A percentile compares a stretch with the other conserved stretches of the same genome.
Conservation (phyloP, 352 stramenopile species). For the Phytopythium vexans region DNA sequence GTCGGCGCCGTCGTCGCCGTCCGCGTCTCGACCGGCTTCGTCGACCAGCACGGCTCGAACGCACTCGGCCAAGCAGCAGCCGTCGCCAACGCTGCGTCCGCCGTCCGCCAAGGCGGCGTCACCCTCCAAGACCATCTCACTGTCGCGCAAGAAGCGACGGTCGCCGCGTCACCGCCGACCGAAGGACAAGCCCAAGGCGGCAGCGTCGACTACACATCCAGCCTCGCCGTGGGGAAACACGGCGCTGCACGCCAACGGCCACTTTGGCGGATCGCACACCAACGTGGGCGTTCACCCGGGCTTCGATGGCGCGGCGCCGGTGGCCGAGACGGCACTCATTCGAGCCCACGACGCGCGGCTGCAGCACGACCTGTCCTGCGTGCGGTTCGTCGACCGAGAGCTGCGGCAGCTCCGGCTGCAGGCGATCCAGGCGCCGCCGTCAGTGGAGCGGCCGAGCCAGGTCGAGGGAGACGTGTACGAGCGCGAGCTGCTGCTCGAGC, state of each 20-base stretch:
- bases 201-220: slow-evolving; percentile 1
- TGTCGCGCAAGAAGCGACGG: slow-evolving; percentile 22
- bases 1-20: too few relatives aligned
- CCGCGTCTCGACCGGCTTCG: too few relatives aligned
- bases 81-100: not conserved
- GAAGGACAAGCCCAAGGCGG: slow-evolving; percentile 19
- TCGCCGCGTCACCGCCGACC: slow-evolving; percentile 7
- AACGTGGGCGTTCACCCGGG: slow-evolving; percentile 3
- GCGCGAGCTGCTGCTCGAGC: slow-evolving; percentile 48
- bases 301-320: slow-evolving; percentile 2
- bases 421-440: slow-evolving; percentile 20
- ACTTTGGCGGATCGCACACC: slow-evolving; percentile 11
- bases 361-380: slow-evolving; percentile 39
- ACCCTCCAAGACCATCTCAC: not conserved
- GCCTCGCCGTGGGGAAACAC: not conserved
- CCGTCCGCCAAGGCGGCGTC: not conserved
- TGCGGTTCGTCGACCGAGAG: slow-evolving; percentile 46
- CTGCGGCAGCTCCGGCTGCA: slow-evolving; percentile 47
- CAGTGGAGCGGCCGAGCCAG: slow-evolving; percentile 4
- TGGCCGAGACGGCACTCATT: slow-evolving; percentile 36
- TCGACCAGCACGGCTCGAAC: too few relatives aligned
- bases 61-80: not conserved
- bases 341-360: slow-evolving; percentile 37
- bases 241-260: slow-evolving; percentile 10
- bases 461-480: slow-evolving; percentile 34